Base-by-base conservation (phyloP, 2,329 filamentous ascomycete species). In the Xylariaceae sp. region DNA sequence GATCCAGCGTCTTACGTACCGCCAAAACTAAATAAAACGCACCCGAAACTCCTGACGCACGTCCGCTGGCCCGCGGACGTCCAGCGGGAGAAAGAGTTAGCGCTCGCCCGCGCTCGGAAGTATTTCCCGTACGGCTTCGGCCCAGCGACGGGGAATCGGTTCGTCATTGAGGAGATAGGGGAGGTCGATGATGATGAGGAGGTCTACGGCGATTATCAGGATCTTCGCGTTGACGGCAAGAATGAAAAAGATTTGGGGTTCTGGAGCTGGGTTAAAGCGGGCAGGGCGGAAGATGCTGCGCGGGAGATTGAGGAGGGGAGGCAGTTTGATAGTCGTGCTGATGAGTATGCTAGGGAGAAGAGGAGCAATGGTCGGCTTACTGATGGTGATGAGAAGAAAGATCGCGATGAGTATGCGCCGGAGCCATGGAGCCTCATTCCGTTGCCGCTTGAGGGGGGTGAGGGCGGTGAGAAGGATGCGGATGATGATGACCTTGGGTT, bases 111-210 rank as follows among this genome's bases (percentile, higher is more conserved):
- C 9, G 74, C 71, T 0, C 56, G 68, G 33, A 76, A 76, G 59
- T 75, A 67, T 59, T 75, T 75, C 44, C 72, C 73, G 0, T 75
- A 74, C 46, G 72, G 73, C 1, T 76, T 66, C 55, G 73, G 75
- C 0, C 68, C 71, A 2, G 70, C 71, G 2, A 69, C 62, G 0
- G 71, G 71, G 2, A 68, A 62, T 0, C 67, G 51, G 11, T 73
- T 77, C 50, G 69, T 74, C 3, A 68, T 77, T 44, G 72, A 75
- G 52, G 71, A 74, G 44, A 66, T 76, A 27, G 72, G 67, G 1
- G 71, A 73, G 36, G 57, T 69, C 10, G 66, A 65, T 7, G 68
- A 74, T 15, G 68, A 73, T 41, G 71, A 73, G 39, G 70, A 74
- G 52, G 66, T 71, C 27, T 72, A 72, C 51, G 71, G 71, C 2